phyloP scores from a whole-genome alignment of 2,329 filamentous ascomycete species.

The Trichoderma harzianum region DNA sequence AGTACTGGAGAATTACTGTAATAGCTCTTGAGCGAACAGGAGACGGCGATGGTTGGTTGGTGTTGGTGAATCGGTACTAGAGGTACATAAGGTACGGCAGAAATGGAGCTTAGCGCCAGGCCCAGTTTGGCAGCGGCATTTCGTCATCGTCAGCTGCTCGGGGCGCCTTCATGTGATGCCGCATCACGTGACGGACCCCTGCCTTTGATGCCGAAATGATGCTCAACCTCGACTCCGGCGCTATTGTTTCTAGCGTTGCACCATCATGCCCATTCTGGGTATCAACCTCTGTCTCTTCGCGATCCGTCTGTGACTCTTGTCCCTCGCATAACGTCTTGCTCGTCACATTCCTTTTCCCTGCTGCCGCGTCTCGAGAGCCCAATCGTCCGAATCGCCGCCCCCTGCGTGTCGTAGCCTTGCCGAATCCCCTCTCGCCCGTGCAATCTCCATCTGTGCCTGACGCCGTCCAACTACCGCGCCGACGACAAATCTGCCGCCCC shows the following conservation, averaged over 20 bases:
- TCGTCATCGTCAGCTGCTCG: constrained; percentile 13
- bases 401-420: neutral
- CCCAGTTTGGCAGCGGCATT: constrained; percentile 7
- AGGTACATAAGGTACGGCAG: neutral
- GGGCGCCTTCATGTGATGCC: constrained; percentile 3
- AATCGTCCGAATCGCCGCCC: neutral
- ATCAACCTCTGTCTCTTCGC: constrained; percentile 2
- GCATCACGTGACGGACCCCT: constrained; percentile 11
- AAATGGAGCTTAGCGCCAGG: neutral
- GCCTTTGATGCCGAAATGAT: constrained; percentile 14
- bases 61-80: neutral
- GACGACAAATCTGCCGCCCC: neutral
- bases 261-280: constrained; percentile 12
- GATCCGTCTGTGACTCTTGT: constrained; percentile 1
- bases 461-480: neutral
- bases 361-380: neutral
- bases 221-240: neutral
- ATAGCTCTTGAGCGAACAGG: neutral
- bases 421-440: neutral
- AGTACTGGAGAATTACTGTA: neutral
- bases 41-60: neutral
- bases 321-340: neutral
- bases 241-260: constrained; percentile 16
- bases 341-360: neutral
- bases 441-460: constrained; percentile 4